Percentiles rank a stretch among this genome's conserved stretches.
These are phyloP conservation scores for Scytalidium sp. DNA, from an alignment of 2,329 filamentous ascomycete species.

Conservation along the genomic window DNA sequence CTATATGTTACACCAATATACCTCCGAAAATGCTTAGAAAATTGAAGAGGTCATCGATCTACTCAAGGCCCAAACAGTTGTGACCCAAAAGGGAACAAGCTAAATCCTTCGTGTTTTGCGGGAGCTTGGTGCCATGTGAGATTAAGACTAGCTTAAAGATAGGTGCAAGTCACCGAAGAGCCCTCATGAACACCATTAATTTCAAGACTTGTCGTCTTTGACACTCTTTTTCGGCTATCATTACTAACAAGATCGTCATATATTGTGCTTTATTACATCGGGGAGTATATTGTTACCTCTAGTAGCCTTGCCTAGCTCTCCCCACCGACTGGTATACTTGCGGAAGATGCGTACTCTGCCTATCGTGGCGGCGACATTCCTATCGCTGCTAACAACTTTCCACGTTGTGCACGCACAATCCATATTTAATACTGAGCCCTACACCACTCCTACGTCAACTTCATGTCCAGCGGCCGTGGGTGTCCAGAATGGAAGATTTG, in stretches of 20 bases:
- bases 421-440: background rate
- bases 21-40: too few relatives aligned
- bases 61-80: too few relatives aligned
- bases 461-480: background rate
- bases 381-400: background rate
- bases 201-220: too few relatives aligned
- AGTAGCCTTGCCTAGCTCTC: background rate
- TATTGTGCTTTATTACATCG: background rate
- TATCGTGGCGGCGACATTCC: background rate
- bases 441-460: background rate
- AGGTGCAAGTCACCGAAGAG: background rate
- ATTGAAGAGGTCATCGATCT: too few relatives aligned
- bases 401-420: background rate
- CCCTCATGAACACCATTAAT: background rate
- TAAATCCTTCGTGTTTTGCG: background rate
- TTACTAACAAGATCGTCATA: background rate
- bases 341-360: background rate
- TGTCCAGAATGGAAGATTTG: background rate
- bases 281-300: background rate
- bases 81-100: background rate
- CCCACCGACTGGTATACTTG: background rate
- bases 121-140: background rate
- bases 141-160: background rate
- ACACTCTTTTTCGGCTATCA: too few relatives aligned
- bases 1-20: too few relatives aligned